Conservation (phyloP, 1,139 yeast genomes). For the Candida sanyaensis region DNA sequence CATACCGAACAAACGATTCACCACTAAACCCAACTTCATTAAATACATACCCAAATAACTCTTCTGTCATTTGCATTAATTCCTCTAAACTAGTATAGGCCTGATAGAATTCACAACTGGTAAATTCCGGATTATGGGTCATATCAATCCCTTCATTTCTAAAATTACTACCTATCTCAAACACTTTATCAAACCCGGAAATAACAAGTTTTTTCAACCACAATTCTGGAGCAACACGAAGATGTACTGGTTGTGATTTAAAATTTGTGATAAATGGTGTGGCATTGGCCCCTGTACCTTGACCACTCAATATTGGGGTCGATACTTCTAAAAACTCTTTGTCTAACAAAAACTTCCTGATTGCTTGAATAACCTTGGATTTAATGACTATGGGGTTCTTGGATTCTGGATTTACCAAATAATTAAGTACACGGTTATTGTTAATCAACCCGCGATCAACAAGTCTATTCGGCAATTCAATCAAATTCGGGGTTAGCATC, state of each 20-base stretch:
- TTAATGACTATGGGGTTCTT: constrained; percentile 54
- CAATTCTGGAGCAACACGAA: constrained; percentile 92
- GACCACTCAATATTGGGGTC: constrained; percentile 76
- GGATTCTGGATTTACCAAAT: constrained; percentile 58
- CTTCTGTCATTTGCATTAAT: constrained; percentile 65
- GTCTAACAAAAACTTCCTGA: constrained; percentile 57
- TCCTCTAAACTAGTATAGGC: constrained; percentile 72
- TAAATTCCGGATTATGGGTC: constrained; percentile 94
- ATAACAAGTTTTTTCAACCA: constrained; percentile 86
- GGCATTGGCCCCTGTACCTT: constrained; percentile 89
- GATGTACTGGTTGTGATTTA: constrained; percentile 43
- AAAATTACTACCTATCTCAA: constrained; percentile 83
- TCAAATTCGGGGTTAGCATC: constrained; percentile 69
- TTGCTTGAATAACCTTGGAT: constrained; percentile 50
- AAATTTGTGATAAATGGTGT: constrained; percentile 74
- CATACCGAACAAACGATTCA: constrained; percentile 40
- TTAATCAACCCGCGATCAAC: constrained; percentile 58
- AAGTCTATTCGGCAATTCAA: constrained; percentile 60
- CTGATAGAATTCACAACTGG: constrained; percentile 91
- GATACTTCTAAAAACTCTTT: constrained; percentile 78
- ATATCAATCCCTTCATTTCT: constrained; percentile 92
- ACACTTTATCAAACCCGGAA: constrained; percentile 82
- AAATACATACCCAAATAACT: constrained; percentile 46
- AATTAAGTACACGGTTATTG: constrained; percentile 72
- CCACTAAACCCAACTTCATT: constrained; percentile 17